phyloP scores from a whole-genome alignment of 352 stramenopile genomes.

The Halophytophthora batemanensis region DNA sequence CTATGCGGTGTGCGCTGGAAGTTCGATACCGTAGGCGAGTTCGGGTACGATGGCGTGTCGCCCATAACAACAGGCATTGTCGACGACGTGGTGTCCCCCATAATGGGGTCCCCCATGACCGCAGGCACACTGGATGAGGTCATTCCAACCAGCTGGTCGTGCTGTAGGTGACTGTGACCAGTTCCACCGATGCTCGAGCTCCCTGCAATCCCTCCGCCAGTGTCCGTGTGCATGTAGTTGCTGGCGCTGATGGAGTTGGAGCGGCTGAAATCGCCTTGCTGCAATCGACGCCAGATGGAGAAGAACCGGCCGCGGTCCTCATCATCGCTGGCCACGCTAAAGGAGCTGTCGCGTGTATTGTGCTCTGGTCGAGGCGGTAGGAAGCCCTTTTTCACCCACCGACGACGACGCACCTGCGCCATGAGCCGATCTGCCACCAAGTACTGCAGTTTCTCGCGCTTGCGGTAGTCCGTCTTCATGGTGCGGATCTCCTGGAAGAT shows the following conservation, averaged over 20 bases:
- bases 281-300: constrained; percentile 70
- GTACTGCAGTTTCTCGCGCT: constrained; percentile 83
- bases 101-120: constrained; percentile 35
- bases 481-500: constrained; percentile 85
- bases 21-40: constrained; percentile 52
- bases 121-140: constrained; percentile 30
- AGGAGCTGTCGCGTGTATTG: constrained; percentile 49
- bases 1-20: constrained; percentile 53
- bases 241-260: constrained; percentile 66
- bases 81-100: constrained; percentile 30
- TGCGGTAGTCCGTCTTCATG: constrained; percentile 69
- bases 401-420: constrained; percentile 76
- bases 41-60: constrained; percentile 55
- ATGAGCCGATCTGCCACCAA: constrained; percentile 83
- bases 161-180: constrained; percentile 17
- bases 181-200: constrained; percentile 22
- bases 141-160: too few species aligned
- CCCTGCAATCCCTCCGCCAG: constrained; percentile 17
- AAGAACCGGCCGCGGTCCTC: constrained; percentile 62
- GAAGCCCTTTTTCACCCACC: constrained; percentile 73
- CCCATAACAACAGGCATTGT: constrained; percentile 34
- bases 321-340: constrained; percentile 58
- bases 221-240: too few species aligned
- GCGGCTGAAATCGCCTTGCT: constrained; percentile 62
- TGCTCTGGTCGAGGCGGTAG: constrained; percentile 24